A percentile compares a stretch with the other conserved stretches of the same genome.
phyloP scores from a whole-genome alignment of 2,329 filamentous ascomycete species.

The Delphinella strobiligena region DNA sequence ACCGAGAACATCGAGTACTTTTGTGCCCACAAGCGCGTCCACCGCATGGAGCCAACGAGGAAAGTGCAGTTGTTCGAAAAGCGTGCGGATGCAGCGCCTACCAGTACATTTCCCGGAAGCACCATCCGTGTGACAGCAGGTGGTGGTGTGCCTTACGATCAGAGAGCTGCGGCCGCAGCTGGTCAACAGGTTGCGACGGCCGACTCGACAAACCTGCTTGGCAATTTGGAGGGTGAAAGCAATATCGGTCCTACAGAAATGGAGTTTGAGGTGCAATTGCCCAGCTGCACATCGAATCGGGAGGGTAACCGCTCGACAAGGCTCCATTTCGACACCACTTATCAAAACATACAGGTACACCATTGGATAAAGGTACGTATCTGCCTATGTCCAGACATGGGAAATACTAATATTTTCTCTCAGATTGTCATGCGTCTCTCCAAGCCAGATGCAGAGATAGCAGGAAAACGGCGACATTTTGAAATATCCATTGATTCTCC shows the following conservation, averaged over 20 bases:
- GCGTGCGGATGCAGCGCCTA: slow-evolving; percentile 63
- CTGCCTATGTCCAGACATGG: background rate
- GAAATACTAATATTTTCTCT: slow-evolving; percentile 7
- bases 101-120: slow-evolving; percentile 61
- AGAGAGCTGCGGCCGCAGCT: slow-evolving; percentile 42
- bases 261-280: slow-evolving; percentile 85
- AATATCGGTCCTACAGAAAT: slow-evolving; percentile 84
- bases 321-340: slow-evolving; percentile 83
- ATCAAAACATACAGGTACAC: slow-evolving; percentile 85
- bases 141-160: slow-evolving; percentile 61
- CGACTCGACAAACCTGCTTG: slow-evolving; percentile 59
- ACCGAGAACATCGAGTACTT: slow-evolving; percentile 88
- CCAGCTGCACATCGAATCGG: slow-evolving; percentile 74
- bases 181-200: slow-evolving; percentile 43
- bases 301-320: slow-evolving; percentile 54
- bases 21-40: slow-evolving; percentile 73
- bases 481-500: slow-evolving; percentile 95
- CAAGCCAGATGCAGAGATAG: slow-evolving; percentile 66
- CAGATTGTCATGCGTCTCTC: slow-evolving; percentile 89
- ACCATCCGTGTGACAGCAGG: slow-evolving; percentile 67
- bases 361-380: slow-evolving; percentile 83
- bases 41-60: slow-evolving; percentile 68
- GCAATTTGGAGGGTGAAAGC: slow-evolving; percentile 63
- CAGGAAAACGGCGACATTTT: slow-evolving; percentile 72
- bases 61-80: slow-evolving; percentile 87